These are phyloP conservation scores for Fusarium paranaense DNA, from an alignment of 2,329 filamentous ascomycete genomes.

Conservation along the genomic window DNA sequence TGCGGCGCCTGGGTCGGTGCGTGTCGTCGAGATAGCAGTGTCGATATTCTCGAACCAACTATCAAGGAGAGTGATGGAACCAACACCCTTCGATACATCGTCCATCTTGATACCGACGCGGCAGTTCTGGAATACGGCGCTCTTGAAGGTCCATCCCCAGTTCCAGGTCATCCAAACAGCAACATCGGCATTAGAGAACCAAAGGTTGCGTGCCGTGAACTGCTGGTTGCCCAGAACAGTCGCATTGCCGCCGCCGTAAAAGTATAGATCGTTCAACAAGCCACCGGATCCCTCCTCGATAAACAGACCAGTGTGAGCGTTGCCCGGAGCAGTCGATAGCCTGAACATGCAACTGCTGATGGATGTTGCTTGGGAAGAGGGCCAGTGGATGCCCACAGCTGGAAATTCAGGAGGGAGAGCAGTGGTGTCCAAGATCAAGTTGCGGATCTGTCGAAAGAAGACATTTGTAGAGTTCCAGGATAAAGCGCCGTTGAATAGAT, in stretches of 20 bases:
- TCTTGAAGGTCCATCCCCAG: slow-evolving; percentile 82
- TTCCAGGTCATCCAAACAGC: slow-evolving; percentile 80
- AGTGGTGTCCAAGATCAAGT: slow-evolving; percentile 68
- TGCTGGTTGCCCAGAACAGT: slow-evolving; percentile 73
- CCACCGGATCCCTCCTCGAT: slow-evolving; percentile 75
- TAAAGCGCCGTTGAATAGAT: slow-evolving; percentile 53
- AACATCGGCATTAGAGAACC: slow-evolving; percentile 72
- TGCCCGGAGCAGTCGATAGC: slow-evolving; percentile 59
- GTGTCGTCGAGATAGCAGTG: slow-evolving; percentile 75
- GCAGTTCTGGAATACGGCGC: slow-evolving; percentile 71
- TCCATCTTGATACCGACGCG: slow-evolving; percentile 75
- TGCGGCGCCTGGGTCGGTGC: slow-evolving; percentile 46
- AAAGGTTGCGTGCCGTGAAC: slow-evolving; percentile 77
- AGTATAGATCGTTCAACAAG: slow-evolving; percentile 75
- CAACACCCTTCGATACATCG: slow-evolving; percentile 66
- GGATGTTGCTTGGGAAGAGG: slow-evolving; percentile 72
- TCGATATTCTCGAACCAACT: slow-evolving; percentile 75
- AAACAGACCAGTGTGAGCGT: slow-evolving; percentile 68
- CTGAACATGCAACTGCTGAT: slow-evolving; percentile 69
- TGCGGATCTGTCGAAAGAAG: slow-evolving; percentile 69
- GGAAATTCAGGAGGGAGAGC: slow-evolving; percentile 57
- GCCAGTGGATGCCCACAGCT: slow-evolving; percentile 73
- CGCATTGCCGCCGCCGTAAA: slow-evolving; percentile 76
- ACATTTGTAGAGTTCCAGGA: slow-evolving; percentile 68
- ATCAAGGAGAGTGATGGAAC: slow-evolving; percentile 81